Conservation (phyloP, 306 rosid genomes). For the Alnus glutinosa region DNA sequence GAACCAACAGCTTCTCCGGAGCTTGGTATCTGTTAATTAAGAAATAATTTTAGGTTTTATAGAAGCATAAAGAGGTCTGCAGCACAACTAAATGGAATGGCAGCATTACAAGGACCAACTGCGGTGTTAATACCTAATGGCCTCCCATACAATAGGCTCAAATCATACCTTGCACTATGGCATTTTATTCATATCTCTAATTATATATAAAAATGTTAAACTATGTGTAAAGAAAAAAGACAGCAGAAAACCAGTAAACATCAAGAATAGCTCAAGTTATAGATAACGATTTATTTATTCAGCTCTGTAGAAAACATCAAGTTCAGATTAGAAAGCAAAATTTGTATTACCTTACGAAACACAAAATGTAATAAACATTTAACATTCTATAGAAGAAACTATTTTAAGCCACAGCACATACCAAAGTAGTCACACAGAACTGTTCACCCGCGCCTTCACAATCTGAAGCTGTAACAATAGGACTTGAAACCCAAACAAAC, state of each 20-base stretch:
- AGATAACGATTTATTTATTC: not conserved
- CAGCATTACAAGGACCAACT: constrained; percentile 2
- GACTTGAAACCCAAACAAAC: constrained; percentile 85
- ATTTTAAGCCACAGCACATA: constrained; percentile 36
- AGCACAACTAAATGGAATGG: constrained; percentile 2
- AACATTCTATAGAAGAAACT: constrained; percentile 13
- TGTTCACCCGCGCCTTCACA: constrained; percentile 99
- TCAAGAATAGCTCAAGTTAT: not conserved
- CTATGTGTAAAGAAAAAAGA: not conserved
- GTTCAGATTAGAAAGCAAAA: not conserved
- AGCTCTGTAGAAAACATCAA: not conserved
- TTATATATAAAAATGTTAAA: not conserved
- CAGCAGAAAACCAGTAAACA: not conserved
- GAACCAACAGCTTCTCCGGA: constrained; percentile 70
- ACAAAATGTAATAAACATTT: constrained; percentile 21
- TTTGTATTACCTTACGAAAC: not conserved
- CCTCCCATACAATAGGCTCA: not conserved
- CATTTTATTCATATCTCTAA: not conserved
- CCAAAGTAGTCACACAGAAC: constrained; percentile 96
- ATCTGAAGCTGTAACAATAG: constrained; percentile 94
- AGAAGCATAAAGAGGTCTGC: not conserved
- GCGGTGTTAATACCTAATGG: not conserved
- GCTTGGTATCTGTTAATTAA: constrained; percentile 68
- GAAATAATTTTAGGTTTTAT: constrained; percentile 7
- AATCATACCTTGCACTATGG: constrained; percentile 1